Conservation (phyloP, 345 rosid species). For the Clarkia xantiana region DNA sequence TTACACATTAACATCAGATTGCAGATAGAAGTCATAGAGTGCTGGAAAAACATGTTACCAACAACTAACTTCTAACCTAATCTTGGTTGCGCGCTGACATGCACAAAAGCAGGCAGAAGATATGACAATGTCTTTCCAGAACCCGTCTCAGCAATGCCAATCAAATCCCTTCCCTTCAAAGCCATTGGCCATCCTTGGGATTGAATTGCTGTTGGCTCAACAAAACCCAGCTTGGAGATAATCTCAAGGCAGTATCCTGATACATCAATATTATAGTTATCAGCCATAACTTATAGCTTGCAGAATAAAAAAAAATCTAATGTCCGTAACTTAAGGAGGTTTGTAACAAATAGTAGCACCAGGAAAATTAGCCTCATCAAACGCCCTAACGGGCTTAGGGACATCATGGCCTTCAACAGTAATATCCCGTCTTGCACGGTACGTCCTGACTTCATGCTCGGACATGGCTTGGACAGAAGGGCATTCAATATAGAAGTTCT, state of each 20-base stretch:
- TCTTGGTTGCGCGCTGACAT: conserved; percentile 81
- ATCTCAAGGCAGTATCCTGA: conserved; percentile 73
- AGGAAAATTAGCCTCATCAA: conserved; percentile 78
- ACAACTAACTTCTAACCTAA: conserved; percentile 38
- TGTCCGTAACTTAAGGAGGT: background rate
- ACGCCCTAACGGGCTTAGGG: conserved; percentile 63
- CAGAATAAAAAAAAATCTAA: background rate
- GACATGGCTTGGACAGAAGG: conserved; percentile 56
- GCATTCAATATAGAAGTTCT: conserved; percentile 67
- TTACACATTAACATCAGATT: too few relatives aligned
- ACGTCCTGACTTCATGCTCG: conserved; percentile 42
- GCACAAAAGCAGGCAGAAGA: conserved; percentile 84
- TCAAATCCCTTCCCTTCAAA: conserved; percentile 76
- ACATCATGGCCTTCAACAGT: conserved; percentile 74
- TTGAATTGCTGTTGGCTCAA: conserved; percentile 91
- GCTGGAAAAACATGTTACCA: background rate
- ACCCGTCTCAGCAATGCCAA: conserved; percentile 97
- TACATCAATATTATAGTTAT: conserved; percentile 6
- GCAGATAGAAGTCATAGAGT: too few relatives aligned
- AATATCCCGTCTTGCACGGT: conserved; percentile 51
- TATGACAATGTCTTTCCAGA: conserved; percentile 97
- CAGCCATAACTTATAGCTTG: background rate
- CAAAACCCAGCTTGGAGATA: conserved; percentile 71
- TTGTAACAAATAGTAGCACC: conserved; percentile 23
- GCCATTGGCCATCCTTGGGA: conserved; percentile 99